Conservation (phyloP, 2,329 filamentous ascomycete species). For the Fusarium foetens region DNA sequence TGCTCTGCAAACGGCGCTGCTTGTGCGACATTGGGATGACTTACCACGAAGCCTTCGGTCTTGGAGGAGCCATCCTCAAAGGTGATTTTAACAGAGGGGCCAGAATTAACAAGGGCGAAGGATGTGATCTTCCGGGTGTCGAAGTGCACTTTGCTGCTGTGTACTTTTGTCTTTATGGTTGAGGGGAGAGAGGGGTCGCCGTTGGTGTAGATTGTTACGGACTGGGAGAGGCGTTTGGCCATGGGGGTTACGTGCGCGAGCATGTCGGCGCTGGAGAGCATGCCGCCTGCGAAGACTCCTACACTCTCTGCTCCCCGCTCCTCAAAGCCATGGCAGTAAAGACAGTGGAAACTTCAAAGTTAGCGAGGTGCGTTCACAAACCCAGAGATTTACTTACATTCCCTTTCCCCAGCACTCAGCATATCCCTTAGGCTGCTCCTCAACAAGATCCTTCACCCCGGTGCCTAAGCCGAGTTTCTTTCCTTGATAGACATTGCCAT, state of each 20-base stretch:
- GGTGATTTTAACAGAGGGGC: constrained; percentile 48
- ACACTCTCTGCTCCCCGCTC: constrained; percentile 59
- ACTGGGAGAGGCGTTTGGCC: constrained; percentile 55
- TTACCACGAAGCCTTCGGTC: constrained; percentile 54
- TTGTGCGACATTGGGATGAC: constrained; percentile 51
- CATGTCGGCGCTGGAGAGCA: constrained; percentile 45
- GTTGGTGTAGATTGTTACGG: constrained; percentile 64
- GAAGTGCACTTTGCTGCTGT: constrained; percentile 50
- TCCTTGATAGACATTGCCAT: constrained; percentile 57
- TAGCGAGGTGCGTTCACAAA: not conserved
- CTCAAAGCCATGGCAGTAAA: constrained; percentile 70
- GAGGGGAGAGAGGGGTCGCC: constrained; percentile 50
- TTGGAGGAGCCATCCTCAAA: constrained; percentile 53
- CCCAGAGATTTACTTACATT: constrained; percentile 52
- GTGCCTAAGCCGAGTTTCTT: constrained; percentile 65
- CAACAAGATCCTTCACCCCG: constrained; percentile 62
- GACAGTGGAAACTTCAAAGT: constrained; percentile 61
- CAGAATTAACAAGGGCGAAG: constrained; percentile 44
- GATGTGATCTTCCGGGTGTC: constrained; percentile 50
- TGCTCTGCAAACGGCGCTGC: constrained; percentile 55
- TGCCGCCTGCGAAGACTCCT: constrained; percentile 58
- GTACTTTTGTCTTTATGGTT: constrained; percentile 43
- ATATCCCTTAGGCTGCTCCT: constrained; percentile 62
- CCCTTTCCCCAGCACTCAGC: constrained; percentile 63
- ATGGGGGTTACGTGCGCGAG: constrained; percentile 55